These are phyloP conservation scores for Brassica cretica DNA, from an alignment of 345 rosid genomes.

Conservation along the genomic window DNA sequence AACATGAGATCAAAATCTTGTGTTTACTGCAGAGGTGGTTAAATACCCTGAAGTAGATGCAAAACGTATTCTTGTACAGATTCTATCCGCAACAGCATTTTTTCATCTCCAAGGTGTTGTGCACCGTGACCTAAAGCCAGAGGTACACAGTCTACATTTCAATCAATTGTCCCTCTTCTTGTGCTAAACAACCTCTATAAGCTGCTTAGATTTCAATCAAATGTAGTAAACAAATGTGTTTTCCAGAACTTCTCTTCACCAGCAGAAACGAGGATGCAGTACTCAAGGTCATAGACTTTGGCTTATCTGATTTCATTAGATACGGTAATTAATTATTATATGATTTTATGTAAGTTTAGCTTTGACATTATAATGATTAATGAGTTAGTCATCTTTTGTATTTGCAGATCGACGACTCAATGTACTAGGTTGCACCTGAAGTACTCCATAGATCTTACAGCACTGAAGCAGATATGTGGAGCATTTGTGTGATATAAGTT, in stretches of 20 bases:
- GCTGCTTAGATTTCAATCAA: no score
- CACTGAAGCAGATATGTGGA: conserved; percentile 96
- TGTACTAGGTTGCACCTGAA: conserved; percentile 97
- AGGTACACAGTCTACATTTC: conserved; percentile 50
- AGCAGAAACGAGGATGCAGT: conserved; percentile 74
- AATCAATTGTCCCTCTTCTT: background rate
- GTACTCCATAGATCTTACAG: conserved; percentile 96
- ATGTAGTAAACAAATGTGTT: background rate
- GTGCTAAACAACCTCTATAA: background rate
- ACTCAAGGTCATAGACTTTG: conserved; percentile 94
- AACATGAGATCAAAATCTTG: background rate
- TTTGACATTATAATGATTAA: background rate
- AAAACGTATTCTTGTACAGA: conserved; percentile 71
- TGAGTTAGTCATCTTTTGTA: conserved; percentile 3
- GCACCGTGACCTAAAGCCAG: conserved; percentile 95
- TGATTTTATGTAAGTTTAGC: background rate
- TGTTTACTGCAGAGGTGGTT: conserved; percentile 76
- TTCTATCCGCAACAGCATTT: conserved; percentile 80
- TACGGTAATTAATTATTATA: conserved; percentile 51
- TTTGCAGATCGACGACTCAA: conserved; percentile 84
- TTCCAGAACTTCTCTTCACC: conserved; percentile 87
- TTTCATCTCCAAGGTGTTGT: conserved; percentile 98
- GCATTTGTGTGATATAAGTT: conserved; percentile 83
- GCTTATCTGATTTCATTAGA: conserved; percentile 78
- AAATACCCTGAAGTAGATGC: conserved; percentile 89